These are phyloP conservation scores for Pachyrhizus erosus DNA, from an alignment of 306 rosid genomes.

Conservation along the genomic window DNA sequence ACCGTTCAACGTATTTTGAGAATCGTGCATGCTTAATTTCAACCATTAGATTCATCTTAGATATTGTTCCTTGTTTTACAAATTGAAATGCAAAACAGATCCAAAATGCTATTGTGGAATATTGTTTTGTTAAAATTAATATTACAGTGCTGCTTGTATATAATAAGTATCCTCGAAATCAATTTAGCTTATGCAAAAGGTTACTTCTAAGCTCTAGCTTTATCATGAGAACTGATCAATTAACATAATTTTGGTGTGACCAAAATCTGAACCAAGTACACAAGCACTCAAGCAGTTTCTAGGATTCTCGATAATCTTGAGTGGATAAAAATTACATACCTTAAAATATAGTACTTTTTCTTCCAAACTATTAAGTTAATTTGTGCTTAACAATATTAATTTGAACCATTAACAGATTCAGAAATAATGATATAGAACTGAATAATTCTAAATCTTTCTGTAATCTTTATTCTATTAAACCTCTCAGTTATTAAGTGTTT, in stretches of 20 bases:
- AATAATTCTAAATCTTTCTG: background rate
- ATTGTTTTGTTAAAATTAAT: too few relatives aligned
- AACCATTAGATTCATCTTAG: background rate
- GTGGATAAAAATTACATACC: background rate
- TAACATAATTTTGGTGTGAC: too few relatives aligned
- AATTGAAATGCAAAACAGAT: background rate
- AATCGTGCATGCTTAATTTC: background rate
- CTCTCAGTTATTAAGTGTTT: background rate
- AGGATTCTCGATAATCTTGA: background rate
- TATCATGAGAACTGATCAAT: too few relatives aligned
- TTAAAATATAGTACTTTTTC: background rate
- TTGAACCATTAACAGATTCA: background rate
- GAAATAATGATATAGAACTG: background rate
- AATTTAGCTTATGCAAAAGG: too few relatives aligned
- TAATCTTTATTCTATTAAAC: background rate
- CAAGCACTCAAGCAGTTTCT: background rate
- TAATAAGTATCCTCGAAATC: too few relatives aligned
- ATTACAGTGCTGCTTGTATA: background rate
- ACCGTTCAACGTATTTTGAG: background rate
- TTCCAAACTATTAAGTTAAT: background rate
- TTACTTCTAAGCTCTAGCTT: too few relatives aligned
- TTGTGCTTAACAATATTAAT: background rate
- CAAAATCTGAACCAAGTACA: too few relatives aligned
- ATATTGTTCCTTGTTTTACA: background rate
- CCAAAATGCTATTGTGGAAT: background rate